phyloP scores from a whole-genome alignment of 305 asterid species.

The Striga hermonthica region DNA sequence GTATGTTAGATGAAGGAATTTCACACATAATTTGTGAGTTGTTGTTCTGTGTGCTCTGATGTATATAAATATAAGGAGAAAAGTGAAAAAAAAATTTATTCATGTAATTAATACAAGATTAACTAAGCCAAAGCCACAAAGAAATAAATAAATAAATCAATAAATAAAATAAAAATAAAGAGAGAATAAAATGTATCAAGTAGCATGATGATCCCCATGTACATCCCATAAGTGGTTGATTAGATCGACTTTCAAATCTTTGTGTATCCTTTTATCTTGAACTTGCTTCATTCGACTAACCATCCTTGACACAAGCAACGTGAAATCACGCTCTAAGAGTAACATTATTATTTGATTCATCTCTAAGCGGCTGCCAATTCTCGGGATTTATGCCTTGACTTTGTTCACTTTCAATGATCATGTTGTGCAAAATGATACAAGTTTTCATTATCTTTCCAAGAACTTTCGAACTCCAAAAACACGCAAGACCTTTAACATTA shows the following conservation, averaged over 20 bases:
- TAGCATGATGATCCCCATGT: neutral
- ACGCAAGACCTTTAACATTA: neutral
- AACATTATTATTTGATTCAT: neutral
- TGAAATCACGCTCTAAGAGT: too few species aligned
- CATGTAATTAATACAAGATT: too few species aligned
- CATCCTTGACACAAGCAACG: neutral
- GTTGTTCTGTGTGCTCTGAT: too few species aligned
- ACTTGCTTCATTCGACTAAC: neutral
- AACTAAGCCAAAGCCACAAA: too few species aligned
- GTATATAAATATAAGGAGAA: too few species aligned
- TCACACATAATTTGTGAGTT: too few species aligned
- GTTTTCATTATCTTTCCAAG: neutral
- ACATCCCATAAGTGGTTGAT: neutral
- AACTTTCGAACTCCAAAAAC: neutral
- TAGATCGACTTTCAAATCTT: neutral
- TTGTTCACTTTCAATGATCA: neutral
- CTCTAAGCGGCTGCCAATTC: neutral
- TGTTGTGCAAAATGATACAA: neutral
- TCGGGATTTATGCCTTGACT: neutral
- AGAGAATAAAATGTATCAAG: neutral
- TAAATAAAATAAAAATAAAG: too few species aligned
- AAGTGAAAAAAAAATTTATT: too few species aligned
- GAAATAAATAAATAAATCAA: too few species aligned
- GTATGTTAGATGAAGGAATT: too few species aligned
- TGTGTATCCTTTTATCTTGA: neutral